Evolutionary conservation across 169 alveolate genomes (phyloP), one percentile per base, ranked within the genome.

Genomic region (Perkinsus olseni): DNA sequence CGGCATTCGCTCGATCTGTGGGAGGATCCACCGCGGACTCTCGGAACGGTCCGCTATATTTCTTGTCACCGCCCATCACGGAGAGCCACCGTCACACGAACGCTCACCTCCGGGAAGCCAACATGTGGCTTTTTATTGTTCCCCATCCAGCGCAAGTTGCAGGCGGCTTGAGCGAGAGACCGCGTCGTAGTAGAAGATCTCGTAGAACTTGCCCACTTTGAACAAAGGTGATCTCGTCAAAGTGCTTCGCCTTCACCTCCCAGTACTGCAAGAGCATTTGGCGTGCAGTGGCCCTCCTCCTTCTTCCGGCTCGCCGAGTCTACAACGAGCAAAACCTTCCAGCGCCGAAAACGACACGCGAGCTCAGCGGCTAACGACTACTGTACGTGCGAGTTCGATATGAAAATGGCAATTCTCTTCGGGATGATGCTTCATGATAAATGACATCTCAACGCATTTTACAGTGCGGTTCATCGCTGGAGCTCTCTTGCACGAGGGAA

Each of bases 211-310:
- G 0, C 99, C 99, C 96, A 99, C 97, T 94, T 99, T 99, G 96
- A 99, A 99, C 93, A 99, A 98, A 98, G 38, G 99, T 94, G 36
- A 99, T 96, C 95, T 98, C 98, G 96, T 99, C 99, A 94, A 98
- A 98, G 96, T 99, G 98, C 91, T 96, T 95, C 34, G 96, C 95
- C 96, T 99, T 99, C 91, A 99, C 95, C 40, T 97, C 97, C 99
- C 99, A 99, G 96, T 97, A 99, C 95, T 99, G 99, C 93, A 95
- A 96, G 99, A 98, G 98, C n/a, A 99, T 99, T 99, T 0, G 99
- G 99, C 8, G 99, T 99, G 94, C 97, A 97, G 93, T 97, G 99
- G 17, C 82, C 82, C 34, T 62, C 82, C 17, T 62, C 82, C 34
- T 62, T 62, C 82, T 62, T 62, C 0, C 82, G 82, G 10, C 82